A percentile compares a stretch with the other conserved stretches of the same genome.
Evolutionary conservation across 2,329 filamentous ascomycete genomes (phyloP).

Genomic region (Phoma sp.): DNA sequence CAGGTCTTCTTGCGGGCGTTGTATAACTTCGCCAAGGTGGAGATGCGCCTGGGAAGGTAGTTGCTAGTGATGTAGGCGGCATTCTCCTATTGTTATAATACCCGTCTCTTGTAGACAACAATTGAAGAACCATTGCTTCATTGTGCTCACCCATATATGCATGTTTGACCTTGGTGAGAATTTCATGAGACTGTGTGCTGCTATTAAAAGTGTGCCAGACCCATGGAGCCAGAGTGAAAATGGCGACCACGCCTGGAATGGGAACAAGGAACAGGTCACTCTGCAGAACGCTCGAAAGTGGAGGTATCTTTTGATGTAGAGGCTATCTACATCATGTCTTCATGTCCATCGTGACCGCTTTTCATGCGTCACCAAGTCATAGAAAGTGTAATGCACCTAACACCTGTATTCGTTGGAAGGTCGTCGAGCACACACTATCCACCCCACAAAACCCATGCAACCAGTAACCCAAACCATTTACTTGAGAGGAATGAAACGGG

Average conservation of each 20-base stretch:
- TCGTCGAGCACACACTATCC: conserved; percentile 50
- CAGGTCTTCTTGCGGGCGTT: conserved; percentile 88
- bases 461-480: conserved; percentile 61
- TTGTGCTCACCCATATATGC: not conserved
- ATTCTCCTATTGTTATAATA: conserved; percentile 21
- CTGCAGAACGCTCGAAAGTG: conserved; percentile 7
- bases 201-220: not conserved
- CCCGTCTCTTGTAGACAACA: conserved; percentile 15
- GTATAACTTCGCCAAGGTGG: conserved; percentile 82
- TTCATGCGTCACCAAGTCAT: conserved; percentile 39
- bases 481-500: conserved; percentile 99
- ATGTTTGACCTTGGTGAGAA: not conserved
- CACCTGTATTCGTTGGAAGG: conserved; percentile 47
- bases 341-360: conserved; percentile 37
- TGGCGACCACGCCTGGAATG: too few species aligned
- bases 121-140: not conserved
- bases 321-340: conserved; percentile 41
- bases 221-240: too few species aligned
- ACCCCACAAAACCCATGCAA: conserved; percentile 49
- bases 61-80: not conserved
- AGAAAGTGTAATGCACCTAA: conserved; percentile 46
- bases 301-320: conserved; percentile 41
- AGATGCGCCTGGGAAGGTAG: conserved; percentile 80
- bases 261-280: conserved; percentile 1
- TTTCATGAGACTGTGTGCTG: not conserved